Percentiles rank a stretch among this genome's conserved stretches.
Evolutionary conservation across 1,139 yeast genomes (phyloP).

Genomic region (Lodderomyces margitis): DNA sequence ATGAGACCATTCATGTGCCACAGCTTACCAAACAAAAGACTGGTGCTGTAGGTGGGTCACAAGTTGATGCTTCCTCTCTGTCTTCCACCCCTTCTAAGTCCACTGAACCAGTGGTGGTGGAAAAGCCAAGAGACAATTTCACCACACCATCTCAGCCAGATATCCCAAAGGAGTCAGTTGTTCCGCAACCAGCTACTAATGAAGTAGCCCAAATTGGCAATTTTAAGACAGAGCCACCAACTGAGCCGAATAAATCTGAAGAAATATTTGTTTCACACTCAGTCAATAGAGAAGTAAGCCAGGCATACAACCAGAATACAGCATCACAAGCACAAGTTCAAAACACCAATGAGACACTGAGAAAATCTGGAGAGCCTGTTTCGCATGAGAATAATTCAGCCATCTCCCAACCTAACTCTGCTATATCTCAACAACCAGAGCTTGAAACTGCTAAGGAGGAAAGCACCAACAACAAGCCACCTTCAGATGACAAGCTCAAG

Average conservation of each 20-base stretch:
- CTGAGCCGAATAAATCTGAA: no score
- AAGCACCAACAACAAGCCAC: no score
- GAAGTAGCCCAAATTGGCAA: no score
- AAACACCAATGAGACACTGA: no score
- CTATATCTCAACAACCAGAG: conserved; percentile 6
- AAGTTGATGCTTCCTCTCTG: not conserved
- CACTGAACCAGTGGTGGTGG: not conserved
- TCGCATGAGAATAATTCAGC: no score
- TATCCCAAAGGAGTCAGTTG: not conserved
- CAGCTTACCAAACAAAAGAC: not conserved
- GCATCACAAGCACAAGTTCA: conserved; percentile 4
- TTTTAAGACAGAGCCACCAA: no score
- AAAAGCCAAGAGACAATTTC: not conserved
- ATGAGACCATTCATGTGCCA: not conserved
- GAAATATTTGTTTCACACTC: no score
- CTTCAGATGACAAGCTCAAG: not conserved
- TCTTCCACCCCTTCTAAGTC: no score
- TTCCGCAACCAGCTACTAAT: not conserved
- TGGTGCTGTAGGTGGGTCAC: not conserved
- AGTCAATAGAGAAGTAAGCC: no score
- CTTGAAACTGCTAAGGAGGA: not conserved
- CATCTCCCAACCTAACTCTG: not conserved
- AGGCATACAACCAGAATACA: no score
- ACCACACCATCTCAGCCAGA: no score
- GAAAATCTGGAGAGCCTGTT: no score